These are phyloP conservation scores for Arthrobotrys entomopaga DNA, from an alignment of 2,329 filamentous ascomycete species.

Conservation along the genomic window DNA sequence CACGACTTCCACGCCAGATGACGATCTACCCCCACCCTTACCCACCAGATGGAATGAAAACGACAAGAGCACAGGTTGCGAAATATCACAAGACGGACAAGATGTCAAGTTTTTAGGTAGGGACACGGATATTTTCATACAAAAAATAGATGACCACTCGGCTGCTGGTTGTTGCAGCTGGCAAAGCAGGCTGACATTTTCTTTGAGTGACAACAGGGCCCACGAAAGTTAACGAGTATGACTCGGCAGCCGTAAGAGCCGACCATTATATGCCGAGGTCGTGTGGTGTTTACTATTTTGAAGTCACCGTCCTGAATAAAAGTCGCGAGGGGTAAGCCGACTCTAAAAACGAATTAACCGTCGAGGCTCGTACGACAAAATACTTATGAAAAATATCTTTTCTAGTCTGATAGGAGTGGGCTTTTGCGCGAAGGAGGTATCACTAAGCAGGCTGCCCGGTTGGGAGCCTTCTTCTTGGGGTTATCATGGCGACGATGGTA, in stretches of 20 bases:
- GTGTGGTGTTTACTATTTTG: constrained; percentile 94
- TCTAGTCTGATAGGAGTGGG: constrained; percentile 72
- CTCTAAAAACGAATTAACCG: constrained; percentile 1
- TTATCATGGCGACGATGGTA: constrained; percentile 75
- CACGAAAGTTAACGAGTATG: constrained; percentile 72
- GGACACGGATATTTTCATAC: background rate
- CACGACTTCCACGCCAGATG: constrained; percentile 71
- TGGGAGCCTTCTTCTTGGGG: constrained; percentile 77
- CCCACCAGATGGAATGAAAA: constrained; percentile 83
- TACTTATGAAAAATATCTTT: constrained; percentile 59
- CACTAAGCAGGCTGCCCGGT: constrained; percentile 70
- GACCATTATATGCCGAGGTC: constrained; percentile 88
- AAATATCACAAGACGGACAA: constrained; percentile 77
- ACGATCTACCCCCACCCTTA: constrained; percentile 74
- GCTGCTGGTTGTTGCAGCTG: background rate
- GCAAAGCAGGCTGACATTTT: constrained; percentile 30
- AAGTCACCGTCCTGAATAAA: constrained; percentile 74
- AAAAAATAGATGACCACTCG: background rate
- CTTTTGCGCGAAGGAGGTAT: constrained; percentile 69
- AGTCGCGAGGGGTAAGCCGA: constrained; percentile 72
- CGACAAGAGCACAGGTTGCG: constrained; percentile 78
- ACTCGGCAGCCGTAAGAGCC: constrained; percentile 83
- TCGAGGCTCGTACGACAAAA: too few relatives aligned
- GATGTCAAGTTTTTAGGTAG: constrained; percentile 71
- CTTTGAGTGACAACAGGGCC: constrained; percentile 66